Evolutionary conservation across 2,329 filamentous ascomycete species (phyloP).

Genomic region (Aspergillus aculeatus): DNA sequence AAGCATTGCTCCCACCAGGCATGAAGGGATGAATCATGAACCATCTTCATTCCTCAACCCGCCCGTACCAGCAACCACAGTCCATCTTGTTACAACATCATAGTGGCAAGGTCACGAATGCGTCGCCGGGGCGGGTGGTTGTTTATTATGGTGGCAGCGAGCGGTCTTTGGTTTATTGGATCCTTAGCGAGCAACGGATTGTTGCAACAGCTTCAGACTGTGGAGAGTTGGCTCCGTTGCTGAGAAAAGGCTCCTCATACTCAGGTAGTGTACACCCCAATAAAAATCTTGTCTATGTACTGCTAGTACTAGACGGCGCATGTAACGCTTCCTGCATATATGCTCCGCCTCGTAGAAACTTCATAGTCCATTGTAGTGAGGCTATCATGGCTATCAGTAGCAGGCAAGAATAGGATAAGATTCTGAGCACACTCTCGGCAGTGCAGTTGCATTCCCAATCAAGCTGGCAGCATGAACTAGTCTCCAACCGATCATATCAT

Average conservation of each 20-base stretch:
- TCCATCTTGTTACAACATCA: background rate
- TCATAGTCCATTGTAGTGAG: background rate
- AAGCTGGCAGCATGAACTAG: background rate
- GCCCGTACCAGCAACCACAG: conserved; percentile 1
- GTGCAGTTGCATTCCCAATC: background rate
- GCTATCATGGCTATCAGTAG: background rate
- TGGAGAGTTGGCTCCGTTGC: background rate
- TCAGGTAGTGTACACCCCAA: too few species aligned
- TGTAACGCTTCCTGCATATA: background rate
- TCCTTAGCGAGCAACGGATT: background rate
- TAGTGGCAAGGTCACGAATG: conserved; percentile 6
- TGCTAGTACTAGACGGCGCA: background rate
- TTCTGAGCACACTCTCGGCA: background rate
- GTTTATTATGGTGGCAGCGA: background rate
- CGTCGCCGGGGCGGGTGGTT: conserved; percentile 1
- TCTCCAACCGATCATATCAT: background rate
- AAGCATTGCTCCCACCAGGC: conserved; percentile 1
- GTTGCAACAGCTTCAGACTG: background rate
- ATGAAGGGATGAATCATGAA: conserved; percentile 6
- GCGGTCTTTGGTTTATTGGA: background rate
- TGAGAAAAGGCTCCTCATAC: background rate
- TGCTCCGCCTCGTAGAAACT: background rate
- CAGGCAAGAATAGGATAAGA: background rate
- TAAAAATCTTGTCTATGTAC: too few species aligned
- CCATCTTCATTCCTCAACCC: conserved; percentile 3